A percentile compares a stretch with the other conserved stretches of the same genome.
Conservation (phyloP, 1,284 basidiomycete genomes). For the Xanthoconium separans region DNA sequence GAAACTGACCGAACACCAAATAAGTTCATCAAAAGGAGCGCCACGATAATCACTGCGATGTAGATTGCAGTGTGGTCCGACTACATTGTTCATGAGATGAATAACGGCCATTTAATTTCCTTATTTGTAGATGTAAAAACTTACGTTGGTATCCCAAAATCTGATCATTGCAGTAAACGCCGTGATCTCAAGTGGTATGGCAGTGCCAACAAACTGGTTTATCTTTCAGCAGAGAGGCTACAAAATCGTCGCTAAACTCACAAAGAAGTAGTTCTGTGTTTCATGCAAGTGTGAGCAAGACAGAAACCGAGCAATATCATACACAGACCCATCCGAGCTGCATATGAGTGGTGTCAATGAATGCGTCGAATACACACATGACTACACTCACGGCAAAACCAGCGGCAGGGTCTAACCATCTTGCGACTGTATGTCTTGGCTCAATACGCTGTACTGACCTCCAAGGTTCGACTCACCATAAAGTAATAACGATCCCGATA, state of each 20-base stretch:
- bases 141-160: constrained; percentile 72
- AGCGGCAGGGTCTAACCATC: no score
- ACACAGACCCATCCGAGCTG: constrained; percentile 36
- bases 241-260: constrained; percentile 1
- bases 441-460: not conserved
- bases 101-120: not conserved
- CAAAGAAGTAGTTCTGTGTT: constrained; percentile 25
- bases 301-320: not conserved
- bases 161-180: constrained; percentile 73
- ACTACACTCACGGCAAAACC: no score
- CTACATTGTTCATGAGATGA: constrained; percentile 31
- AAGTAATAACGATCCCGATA: constrained; percentile 74
- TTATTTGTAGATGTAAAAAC: constrained; percentile 12
- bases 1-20: constrained; percentile 59
- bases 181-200: constrained; percentile 73
- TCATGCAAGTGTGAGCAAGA: constrained; percentile 5
- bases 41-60: constrained; percentile 59
- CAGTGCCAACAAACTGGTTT: constrained; percentile 40
- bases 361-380: not conserved
- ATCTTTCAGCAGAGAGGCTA: not conserved
- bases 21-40: constrained; percentile 70
- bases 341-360: no score
- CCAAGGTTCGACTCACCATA: constrained; percentile 40
- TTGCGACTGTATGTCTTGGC: constrained; percentile 40
- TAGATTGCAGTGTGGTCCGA: constrained; percentile 55